Conservation (phyloP, 768 basidiomycete genomes). For the Stropharia rugosoannulata region DNA sequence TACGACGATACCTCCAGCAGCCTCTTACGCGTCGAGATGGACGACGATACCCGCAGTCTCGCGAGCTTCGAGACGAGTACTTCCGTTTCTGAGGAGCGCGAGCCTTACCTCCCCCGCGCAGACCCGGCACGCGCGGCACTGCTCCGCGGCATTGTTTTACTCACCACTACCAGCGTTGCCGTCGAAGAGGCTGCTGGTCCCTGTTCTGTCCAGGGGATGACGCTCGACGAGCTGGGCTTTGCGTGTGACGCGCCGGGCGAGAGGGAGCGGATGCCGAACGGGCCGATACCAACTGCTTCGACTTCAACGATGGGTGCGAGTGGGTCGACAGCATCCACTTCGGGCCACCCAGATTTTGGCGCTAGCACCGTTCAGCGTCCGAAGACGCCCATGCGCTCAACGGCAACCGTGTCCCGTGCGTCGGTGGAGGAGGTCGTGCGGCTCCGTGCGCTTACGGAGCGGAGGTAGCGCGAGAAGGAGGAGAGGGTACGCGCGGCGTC, state of each 20-base stretch:
- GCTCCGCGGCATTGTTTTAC: background rate
- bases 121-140: background rate
- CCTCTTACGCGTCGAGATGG: too few relatives aligned
- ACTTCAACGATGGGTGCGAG: too few relatives aligned
- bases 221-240: conserved; percentile 13
- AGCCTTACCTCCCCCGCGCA: background rate
- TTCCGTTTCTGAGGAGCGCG: too few relatives aligned
- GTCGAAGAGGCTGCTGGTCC: background rate
- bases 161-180: background rate
- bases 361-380: too few relatives aligned
- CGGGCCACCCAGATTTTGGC: too few relatives aligned
- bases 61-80: too few relatives aligned
- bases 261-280: too few relatives aligned
- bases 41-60: too few relatives aligned
- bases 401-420: conserved; percentile 27
- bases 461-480: too few relatives aligned
- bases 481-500: background rate
- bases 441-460: background rate
- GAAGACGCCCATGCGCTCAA: background rate
- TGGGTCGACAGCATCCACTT: background rate
- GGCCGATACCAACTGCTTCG: too few relatives aligned
- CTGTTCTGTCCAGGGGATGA: conserved; percentile 6
- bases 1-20: too few relatives aligned
- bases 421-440: background rate
- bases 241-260: too few relatives aligned